These are phyloP conservation scores for Botrytis tulipae DNA, from an alignment of 2,329 filamentous ascomycete genomes.

Conservation along the genomic window DNA sequence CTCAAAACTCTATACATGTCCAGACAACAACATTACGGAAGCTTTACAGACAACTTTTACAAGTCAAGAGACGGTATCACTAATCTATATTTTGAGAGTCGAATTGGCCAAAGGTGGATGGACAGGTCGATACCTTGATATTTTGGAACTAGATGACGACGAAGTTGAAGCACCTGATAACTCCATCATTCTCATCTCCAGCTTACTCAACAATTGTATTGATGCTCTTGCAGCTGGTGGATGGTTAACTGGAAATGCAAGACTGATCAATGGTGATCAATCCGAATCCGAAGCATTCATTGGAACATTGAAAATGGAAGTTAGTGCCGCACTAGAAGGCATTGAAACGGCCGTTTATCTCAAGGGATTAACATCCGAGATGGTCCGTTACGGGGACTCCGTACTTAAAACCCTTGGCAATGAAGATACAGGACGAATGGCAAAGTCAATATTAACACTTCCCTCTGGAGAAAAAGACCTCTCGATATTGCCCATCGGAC, in stretches of 20 bases:
- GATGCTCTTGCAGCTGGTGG: slow-evolving; percentile 73
- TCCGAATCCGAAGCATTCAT: slow-evolving; percentile 62
- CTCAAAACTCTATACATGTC: slow-evolving; percentile 66
- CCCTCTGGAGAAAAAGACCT: slow-evolving; percentile 46
- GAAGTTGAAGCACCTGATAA: slow-evolving; percentile 58
- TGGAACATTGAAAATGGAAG: slow-evolving; percentile 63
- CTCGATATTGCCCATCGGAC: slow-evolving; percentile 66
- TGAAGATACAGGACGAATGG: slow-evolving; percentile 36
- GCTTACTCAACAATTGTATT: slow-evolving; percentile 69
- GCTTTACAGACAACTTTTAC: slow-evolving; percentile 62
- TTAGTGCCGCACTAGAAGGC: slow-evolving; percentile 69
- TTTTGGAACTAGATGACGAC: slow-evolving; percentile 48
- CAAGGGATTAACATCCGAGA: slow-evolving; percentile 62
- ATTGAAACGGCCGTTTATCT: slow-evolving; percentile 67
- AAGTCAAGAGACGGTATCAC: slow-evolving; percentile 65
- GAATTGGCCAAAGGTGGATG: slow-evolving; percentile 74
- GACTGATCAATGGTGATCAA: slow-evolving; percentile 48
- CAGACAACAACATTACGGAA: slow-evolving; percentile 57
- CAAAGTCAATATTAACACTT: slow-evolving; percentile 46
- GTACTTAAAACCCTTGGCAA: slow-evolving; percentile 27
- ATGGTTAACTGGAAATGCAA: slow-evolving; percentile 65
- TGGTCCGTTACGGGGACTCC: slow-evolving; percentile 57
- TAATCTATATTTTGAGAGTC: slow-evolving; percentile 70
- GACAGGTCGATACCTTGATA: slow-evolving; percentile 68
- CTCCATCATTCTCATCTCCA: slow-evolving; percentile 68